phyloP scores from a whole-genome alignment of 768 basidiomycete genomes.

The Lentinus tigrinus region DNA sequence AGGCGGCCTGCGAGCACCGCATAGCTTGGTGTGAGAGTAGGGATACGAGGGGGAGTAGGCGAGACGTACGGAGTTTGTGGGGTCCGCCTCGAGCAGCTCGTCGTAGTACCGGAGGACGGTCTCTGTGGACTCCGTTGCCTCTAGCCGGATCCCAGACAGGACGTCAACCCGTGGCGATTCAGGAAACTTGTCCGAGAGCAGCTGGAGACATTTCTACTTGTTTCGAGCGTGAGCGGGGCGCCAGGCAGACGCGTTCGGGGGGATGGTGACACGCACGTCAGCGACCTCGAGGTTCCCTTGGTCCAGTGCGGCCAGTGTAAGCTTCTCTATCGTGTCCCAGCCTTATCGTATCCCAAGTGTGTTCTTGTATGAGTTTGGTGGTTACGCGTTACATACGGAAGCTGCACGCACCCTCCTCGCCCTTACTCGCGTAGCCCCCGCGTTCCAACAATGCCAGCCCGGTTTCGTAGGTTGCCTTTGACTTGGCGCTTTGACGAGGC shows the following conservation, averaged over 20 bases:
- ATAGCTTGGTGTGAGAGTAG: background rate
- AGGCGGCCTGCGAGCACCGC: constrained; percentile 48
- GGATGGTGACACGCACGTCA: constrained; percentile 51
- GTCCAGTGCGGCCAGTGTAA: constrained; percentile 76
- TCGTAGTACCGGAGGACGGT: constrained; percentile 65
- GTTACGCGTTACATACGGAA: background rate
- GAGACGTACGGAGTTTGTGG: constrained; percentile 66
- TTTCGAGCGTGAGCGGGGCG: background rate
- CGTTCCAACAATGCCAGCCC: constrained; percentile 31
- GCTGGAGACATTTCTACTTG: constrained; percentile 57
- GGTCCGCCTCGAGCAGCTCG: constrained; percentile 55
- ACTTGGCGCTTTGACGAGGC: constrained; percentile 28
- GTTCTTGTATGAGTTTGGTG: background rate
- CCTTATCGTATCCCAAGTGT: constrained; percentile 37
- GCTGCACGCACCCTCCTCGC: constrained; percentile 31
- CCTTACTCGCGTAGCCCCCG: constrained; percentile 26
- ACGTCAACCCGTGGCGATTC: constrained; percentile 78
- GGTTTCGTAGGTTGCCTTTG: constrained; percentile 34
- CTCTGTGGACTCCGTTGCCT: constrained; percentile 58
- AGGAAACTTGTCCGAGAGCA: constrained; percentile 66
- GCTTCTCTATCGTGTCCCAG: constrained; percentile 81
- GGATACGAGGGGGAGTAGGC: background rate
- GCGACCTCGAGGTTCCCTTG: constrained; percentile 70
- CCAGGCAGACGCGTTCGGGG: background rate
- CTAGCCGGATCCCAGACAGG: constrained; percentile 76